A percentile compares a stretch with the other conserved stretches of the same genome.
These are phyloP conservation scores for Wallemia mellicola DNA, from an alignment of 1,284 basidiomycete species.

Conservation along the genomic window DNA sequence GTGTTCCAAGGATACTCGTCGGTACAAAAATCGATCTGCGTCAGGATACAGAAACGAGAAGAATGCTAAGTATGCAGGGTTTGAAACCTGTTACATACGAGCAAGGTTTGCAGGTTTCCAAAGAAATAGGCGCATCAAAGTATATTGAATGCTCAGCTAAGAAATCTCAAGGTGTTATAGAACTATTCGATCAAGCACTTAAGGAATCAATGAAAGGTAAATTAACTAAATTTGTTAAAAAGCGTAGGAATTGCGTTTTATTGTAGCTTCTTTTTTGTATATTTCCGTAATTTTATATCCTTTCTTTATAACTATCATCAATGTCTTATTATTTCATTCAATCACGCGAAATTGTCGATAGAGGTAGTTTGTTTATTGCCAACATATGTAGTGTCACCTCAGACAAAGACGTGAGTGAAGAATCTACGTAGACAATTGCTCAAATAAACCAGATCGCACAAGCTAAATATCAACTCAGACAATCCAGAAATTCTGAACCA, in stretches of 20 bases:
- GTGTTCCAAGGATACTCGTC: slow-evolving; percentile 69
- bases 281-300: too few relatives aligned
- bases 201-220: slow-evolving; percentile 41
- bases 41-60: slow-evolving; percentile 50
- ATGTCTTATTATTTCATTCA: too few relatives aligned
- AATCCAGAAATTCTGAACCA: neutral
- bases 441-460: neutral
- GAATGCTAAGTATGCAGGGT: slow-evolving; percentile 80
- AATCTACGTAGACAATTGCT: neutral
- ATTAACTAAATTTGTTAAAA: neutral
- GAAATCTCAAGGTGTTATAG: slow-evolving; percentile 56
- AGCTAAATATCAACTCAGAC: neutral
- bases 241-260: neutral
- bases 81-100: slow-evolving; percentile 49
- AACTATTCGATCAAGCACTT: slow-evolving; percentile 72
- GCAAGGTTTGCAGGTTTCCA: slow-evolving; percentile 48
- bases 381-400: neutral
- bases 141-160: slow-evolving; percentile 90
- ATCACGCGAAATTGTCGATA: neutral
- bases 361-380: neutral
- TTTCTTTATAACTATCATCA: too few relatives aligned
- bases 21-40: slow-evolving; percentile 83
- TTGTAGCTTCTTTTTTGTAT: neutral
- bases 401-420: neutral
- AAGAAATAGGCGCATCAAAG: slow-evolving; percentile 63